Evolutionary conservation across 2,329 filamentous ascomycete genomes (phyloP), one percentile per base, ranked within the genome.

Genomic region (Neofusicoccum kwambonambiense): DNA sequence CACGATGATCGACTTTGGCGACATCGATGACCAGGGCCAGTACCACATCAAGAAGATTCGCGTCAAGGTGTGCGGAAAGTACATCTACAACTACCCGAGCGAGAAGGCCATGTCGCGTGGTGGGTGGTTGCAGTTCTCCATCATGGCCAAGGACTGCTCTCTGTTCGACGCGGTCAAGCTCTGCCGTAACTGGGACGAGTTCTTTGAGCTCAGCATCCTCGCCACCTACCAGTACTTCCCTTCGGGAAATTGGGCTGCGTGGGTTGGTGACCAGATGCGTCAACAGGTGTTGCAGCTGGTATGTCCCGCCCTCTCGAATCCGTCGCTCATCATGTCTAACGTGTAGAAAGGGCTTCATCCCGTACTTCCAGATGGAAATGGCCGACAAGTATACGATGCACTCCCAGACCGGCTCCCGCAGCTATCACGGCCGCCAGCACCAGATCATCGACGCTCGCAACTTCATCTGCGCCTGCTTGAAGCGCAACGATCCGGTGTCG

Each of bases 81-180:
- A 74, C 61, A 84, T 84, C 68, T 83, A 81, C 75, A 83, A 84
- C 70, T 83, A 84, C 67, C 80, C 81, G 8, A 81, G 77, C 64
- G 77, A 82, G 67, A 78, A 76, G 42, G 78, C 80, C 3, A 80
- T 83, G 75, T 78, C 74, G 52, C 75, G 81, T 62, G 77, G 79
- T 34, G 81, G 82, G 3, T 84, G 82, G 82, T 73, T 82, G 22
- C 82, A 83, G 37, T 84, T 83, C 69, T 82, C 79, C 22, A 75
- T 84, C 66, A 78, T 84, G 68, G 81, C 81, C 1, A 83, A 82
- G 69, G 79, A 82, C 58, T 82, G 80, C 62, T 71, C 74, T 52
- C 74, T 84, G 4, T 74, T 75, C 52, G 76, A 82, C 49, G 81
- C 79, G 3, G 75, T 82, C 22, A 70, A 76, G n/a, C 75, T 84